Conservation (phyloP, 1,284 basidiomycete species). For the Trichosporon inkin region DNA sequence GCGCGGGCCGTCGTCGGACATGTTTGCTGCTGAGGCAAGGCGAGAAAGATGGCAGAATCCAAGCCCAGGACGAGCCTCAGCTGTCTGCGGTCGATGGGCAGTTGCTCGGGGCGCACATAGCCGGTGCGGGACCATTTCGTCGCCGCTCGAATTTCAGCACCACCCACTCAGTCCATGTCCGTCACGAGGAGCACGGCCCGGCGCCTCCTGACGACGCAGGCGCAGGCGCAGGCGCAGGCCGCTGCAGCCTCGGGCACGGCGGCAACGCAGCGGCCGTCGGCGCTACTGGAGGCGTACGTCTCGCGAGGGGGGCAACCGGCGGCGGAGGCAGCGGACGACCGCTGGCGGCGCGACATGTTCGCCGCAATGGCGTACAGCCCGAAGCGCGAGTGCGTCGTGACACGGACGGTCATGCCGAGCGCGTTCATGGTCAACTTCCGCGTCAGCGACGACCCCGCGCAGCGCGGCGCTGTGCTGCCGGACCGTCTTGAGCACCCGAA, state of each 20-base stretch:
- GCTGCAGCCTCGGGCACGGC: no score
- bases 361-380: background rate
- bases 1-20: slow-evolving; percentile 38
- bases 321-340: background rate
- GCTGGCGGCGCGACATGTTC: background rate
- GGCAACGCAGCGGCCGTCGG: background rate
- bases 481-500: background rate
- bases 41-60: background rate
- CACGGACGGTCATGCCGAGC: background rate
- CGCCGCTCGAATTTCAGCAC: no score
- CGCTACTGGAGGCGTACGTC: background rate
- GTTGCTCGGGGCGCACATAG: no score
- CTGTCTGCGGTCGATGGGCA: no score
- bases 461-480: background rate
- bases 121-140: no score
- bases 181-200: no score
- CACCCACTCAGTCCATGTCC: no score
- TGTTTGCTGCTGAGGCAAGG: slow-evolving; percentile 27
- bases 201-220: no score
- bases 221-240: no score
- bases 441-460: background rate
- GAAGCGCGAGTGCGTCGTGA: background rate
- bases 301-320: background rate
- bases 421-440: slow-evolving; percentile 8
- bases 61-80: no score